These are phyloP conservation scores for Quercus agrifolia DNA, from an alignment of 306 rosid species.

Conservation along the genomic window DNA sequence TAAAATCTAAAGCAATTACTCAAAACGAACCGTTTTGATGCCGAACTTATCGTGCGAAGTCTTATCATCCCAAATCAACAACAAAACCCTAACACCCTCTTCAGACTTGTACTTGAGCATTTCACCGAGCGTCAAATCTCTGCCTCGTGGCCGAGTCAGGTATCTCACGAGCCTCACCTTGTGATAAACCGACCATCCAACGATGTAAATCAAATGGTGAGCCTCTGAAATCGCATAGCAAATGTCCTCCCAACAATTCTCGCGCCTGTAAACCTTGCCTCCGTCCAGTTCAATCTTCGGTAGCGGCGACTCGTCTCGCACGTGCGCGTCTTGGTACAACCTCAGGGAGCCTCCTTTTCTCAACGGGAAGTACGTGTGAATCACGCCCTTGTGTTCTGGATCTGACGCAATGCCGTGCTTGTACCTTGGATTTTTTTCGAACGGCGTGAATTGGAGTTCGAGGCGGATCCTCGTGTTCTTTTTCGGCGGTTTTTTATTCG, in stretches of 20 bases:
- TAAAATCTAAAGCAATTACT: no score
- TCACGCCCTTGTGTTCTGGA: no score
- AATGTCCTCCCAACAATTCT: constrained; percentile 92
- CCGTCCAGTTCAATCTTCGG: constrained; percentile 57
- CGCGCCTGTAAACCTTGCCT: constrained; percentile 42
- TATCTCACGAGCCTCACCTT: constrained; percentile 77
- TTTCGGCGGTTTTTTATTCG: constrained; percentile 51
- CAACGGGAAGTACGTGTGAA: constrained; percentile 64
- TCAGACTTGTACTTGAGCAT: constrained; percentile 89
- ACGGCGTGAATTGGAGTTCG: constrained; percentile 37
- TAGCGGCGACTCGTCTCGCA: constrained; percentile 27
- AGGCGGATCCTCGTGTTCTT: constrained; percentile 31
- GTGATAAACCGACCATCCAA: constrained; percentile 85
- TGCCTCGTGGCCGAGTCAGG: constrained; percentile 54
- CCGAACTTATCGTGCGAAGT: constrained; percentile 64
- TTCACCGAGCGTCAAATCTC: constrained; percentile 76
- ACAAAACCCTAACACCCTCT: constrained; percentile 83
- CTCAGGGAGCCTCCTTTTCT: constrained; percentile 66
- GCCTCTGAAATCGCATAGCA: constrained; percentile 88
- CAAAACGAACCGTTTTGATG: no score
- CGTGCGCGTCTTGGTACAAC: constrained; percentile 89
- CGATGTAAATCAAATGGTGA: constrained; percentile 78
- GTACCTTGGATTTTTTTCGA: constrained; percentile 37
- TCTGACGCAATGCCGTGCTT: constrained; percentile 33
- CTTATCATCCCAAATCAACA: constrained; percentile 93